phyloP scores from a whole-genome alignment of 148 eudicot species.

The Camellia lanceoleosa region DNA sequence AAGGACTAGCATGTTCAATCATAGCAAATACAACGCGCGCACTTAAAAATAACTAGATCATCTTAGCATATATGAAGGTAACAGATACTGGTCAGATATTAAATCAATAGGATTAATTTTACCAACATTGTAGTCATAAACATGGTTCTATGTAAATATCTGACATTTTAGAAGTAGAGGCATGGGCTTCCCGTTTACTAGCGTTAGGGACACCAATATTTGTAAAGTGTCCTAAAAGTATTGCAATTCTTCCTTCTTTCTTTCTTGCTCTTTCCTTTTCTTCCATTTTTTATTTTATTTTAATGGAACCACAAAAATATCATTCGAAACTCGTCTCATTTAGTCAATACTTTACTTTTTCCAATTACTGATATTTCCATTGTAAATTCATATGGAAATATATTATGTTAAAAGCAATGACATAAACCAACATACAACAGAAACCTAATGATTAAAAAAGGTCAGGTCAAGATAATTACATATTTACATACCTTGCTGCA shows the following conservation, averaged over 20 bases:
- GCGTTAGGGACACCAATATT: not conserved
- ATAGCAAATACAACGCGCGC: not conserved
- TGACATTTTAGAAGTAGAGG: no score
- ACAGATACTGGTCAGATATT: not conserved
- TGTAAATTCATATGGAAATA: no score
- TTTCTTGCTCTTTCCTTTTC: no score
- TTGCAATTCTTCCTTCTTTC: not conserved
- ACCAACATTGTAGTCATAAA: no score
- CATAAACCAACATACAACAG: not conserved
- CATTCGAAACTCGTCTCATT: no score
- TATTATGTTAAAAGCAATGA: not conserved
- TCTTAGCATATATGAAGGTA: not conserved
- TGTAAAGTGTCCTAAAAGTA: not conserved
- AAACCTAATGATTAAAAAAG: not conserved
- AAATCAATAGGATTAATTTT: no score
- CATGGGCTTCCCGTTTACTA: not conserved
- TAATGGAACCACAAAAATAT: no score
- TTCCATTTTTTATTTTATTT: no score
- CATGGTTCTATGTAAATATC: no score
- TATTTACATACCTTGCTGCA: slow-evolving; percentile 43
- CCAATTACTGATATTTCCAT: no score
- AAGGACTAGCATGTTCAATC: no score
- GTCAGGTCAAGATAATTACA: not conserved
- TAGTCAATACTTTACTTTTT: no score
- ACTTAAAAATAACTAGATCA: not conserved